Evolutionary conservation across 495 filamentous ascomycete species (phyloP).

Genomic region (Aspergillus olivimuriae): DNA sequence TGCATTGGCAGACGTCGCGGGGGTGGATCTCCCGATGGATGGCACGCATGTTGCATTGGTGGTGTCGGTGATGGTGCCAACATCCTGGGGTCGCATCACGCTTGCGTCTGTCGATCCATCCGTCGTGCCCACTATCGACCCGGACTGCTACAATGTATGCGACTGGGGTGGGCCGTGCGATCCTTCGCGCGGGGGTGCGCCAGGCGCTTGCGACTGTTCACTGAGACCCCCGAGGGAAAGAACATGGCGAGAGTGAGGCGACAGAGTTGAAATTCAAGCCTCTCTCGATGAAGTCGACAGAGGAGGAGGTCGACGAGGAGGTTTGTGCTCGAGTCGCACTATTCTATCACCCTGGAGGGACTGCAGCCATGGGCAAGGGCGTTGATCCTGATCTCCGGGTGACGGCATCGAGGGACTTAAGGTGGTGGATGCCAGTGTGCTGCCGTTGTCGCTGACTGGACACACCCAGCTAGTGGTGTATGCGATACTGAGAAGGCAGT

Average conservation of each 20-base stretch:
- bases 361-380: slow-evolving; percentile 34
- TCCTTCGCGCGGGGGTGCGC: slow-evolving; percentile 19
- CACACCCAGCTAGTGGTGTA: slow-evolving; percentile 29
- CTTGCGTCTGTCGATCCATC: slow-evolving; percentile 24
- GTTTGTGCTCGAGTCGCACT: slow-evolving; percentile 15
- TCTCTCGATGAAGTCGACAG: slow-evolving; percentile 16
- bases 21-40: slow-evolving; percentile 25
- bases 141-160: slow-evolving; percentile 37
- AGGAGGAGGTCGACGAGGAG: slow-evolving; percentile 25
- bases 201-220: slow-evolving; percentile 4
- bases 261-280: slow-evolving; percentile 12
- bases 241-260: slow-evolving; percentile 18
- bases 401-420: slow-evolving; percentile 30
- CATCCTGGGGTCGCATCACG: slow-evolving; percentile 36
- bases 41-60: slow-evolving; percentile 29
- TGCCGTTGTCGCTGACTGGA: slow-evolving; percentile 25
- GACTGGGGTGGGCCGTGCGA: slow-evolving; percentile 28
- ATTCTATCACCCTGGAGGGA: slow-evolving; percentile 25
- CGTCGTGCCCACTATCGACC: slow-evolving; percentile 31
- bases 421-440: slow-evolving; percentile 34
- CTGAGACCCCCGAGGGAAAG: slow-evolving; percentile 14
- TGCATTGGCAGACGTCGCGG: slow-evolving; percentile 8
- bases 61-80: slow-evolving; percentile 27
- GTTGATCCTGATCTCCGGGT: slow-evolving; percentile 33
- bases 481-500: slow-evolving; percentile 30